These are phyloP conservation scores for Candida glaebosa DNA, from an alignment of 805 yeast species.

Conservation along the genomic window DNA sequence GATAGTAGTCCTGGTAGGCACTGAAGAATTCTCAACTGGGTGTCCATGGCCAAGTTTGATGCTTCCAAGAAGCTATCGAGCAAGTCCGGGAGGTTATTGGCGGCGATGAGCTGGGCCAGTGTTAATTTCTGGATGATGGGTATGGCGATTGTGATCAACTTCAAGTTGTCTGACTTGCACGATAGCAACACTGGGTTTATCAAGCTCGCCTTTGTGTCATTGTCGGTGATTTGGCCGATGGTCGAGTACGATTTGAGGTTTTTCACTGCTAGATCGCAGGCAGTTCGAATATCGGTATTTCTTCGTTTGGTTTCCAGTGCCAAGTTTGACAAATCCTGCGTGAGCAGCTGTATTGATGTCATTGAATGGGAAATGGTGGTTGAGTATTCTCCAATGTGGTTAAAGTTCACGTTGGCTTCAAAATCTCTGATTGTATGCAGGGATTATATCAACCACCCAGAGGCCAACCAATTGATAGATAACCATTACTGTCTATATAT, in stretches of 20 bases:
- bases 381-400: neutral
- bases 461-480: too few species aligned
- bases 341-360: slow-evolving; percentile 43
- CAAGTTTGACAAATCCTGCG: slow-evolving; percentile 56
- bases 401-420: neutral
- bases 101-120: slow-evolving; percentile 51
- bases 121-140: slow-evolving; percentile 68
- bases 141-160: slow-evolving; percentile 66
- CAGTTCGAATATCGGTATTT: slow-evolving; percentile 63
- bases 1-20: slow-evolving; percentile 72
- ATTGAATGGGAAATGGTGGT: slow-evolving; percentile 10
- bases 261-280: slow-evolving; percentile 21
- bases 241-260: slow-evolving; percentile 10
- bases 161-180: slow-evolving; percentile 71
- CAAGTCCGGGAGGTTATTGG: slow-evolving; percentile 48
- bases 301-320: slow-evolving; percentile 70
- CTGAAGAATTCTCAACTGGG: slow-evolving; percentile 84
- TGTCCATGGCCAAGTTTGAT: slow-evolving; percentile 70
- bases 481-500: too few species aligned
- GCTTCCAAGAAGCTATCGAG: slow-evolving; percentile 71
- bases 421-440: neutral
- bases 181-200: slow-evolving; percentile 65
- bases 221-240: slow-evolving; percentile 18
- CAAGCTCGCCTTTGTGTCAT: slow-evolving; percentile 12
- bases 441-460: too few species aligned